Evolutionary conservation across 2,329 filamentous ascomycete species (phyloP).

Genomic region (Pseudofabraea citricarpa): DNA sequence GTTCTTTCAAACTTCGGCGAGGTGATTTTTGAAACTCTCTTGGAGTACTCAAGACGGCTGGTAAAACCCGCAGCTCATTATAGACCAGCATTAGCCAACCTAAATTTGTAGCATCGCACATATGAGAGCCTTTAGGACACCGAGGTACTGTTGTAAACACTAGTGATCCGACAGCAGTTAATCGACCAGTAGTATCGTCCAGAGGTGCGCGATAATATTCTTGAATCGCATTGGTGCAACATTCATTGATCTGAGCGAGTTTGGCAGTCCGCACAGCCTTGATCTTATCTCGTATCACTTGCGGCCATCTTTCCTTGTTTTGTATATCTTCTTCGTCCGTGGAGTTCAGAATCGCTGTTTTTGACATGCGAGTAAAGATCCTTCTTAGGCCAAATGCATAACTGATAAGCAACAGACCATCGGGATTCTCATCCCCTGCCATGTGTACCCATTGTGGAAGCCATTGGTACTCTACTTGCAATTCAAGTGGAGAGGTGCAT

Average conservation of each 20-base stretch:
- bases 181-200: constrained; percentile 7
- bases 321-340: constrained; percentile 38
- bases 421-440: constrained; percentile 39
- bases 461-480: constrained; percentile 46
- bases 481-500: constrained; percentile 46
- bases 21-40: constrained; percentile 19
- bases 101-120: constrained; percentile 47
- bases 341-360: constrained; percentile 42
- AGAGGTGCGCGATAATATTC: constrained; percentile 37
- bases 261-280: constrained; percentile 44
- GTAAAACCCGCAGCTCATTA: constrained; percentile 41
- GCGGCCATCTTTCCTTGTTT: constrained; percentile 39
- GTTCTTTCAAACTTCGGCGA: constrained; percentile 38
- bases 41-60: constrained; percentile 37
- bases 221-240: constrained; percentile 37
- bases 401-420: constrained; percentile 45
- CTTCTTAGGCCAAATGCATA: constrained; percentile 46
- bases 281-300: constrained; percentile 41
- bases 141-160: constrained; percentile 36
- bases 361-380: constrained; percentile 45
- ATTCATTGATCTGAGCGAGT: constrained; percentile 43
- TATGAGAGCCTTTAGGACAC: constrained; percentile 44
- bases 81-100: constrained; percentile 50
- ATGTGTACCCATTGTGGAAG: constrained; percentile 47
- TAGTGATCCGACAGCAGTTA: constrained; percentile 17